Base-by-base conservation (phyloP, 2,329 filamentous ascomycete genomes). In the Eurotiales sp. region DNA sequence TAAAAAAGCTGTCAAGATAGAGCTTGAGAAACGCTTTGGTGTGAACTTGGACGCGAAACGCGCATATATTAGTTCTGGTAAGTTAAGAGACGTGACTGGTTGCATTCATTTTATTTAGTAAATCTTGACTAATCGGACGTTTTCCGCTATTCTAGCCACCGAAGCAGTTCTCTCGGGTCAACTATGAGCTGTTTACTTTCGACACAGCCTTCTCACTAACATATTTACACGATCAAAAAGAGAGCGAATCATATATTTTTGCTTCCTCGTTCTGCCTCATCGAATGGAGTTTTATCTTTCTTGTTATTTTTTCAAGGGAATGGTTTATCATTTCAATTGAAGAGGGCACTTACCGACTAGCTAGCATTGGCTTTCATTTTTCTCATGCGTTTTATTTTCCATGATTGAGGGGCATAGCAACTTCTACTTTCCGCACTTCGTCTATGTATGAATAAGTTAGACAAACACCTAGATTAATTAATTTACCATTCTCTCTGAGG, bases 1-100 rank as follows among this genome's bases (percentile, higher is more conserved):
- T 59, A 99, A 99, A 84, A 99, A 99, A 83, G 90, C 88, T 62
- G 88, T 99, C 72, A 97, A 97, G 80, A 74, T 82, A 60, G 93
- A 99, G 75, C 75, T 99, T 52, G 93, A 99, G 78, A 83, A 84
- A 64, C 82, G 91, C 56, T 99, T 99, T 65, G 88, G 88, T 55
- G 85, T 95, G 56, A 82, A 85, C 53, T 80, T 99, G 53, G 91
- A 97, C 67, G 78, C 84, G 49, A 95, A 89, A 80, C 86, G 91
- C 71, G 84, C 88, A 52, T 99, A 96, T 72, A 97, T 99, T 67
- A 91, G 90, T 70, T 90, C 85, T 74, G 88, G 88, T 92, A 84
- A 74, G 86, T 81, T 57, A 19, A 23, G 27, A 46, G 14, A 29
- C 27, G 8, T 19, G 25, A 11, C 23, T 25, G 40, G 39, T 54